Base-by-base conservation (phyloP, 352 stramenopile species). In the Peronospora belbahrii region DNA sequence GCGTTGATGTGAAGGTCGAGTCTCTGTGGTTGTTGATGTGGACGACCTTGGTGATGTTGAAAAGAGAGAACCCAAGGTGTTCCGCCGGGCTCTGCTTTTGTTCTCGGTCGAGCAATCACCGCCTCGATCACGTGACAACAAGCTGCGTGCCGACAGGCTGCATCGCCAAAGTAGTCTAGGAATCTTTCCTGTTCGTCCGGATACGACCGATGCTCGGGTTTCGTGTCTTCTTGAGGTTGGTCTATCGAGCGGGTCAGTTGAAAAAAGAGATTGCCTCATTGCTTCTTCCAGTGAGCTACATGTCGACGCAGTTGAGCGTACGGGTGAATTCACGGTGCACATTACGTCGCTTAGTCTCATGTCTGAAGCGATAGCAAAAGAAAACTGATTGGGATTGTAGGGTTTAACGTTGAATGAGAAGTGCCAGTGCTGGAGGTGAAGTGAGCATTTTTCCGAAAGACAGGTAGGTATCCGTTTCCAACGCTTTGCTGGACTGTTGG, bases 291-390 rank as follows among this genome's bases (percentile, higher is more conserved):
- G 13, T 6, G 59, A 67, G 33, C 59, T 64, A 27, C 49, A 60
- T 1, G 59, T 67, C 2, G 59, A 67, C 6, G 40, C 53, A n/a
- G 59, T 67, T 10, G 59, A 67, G 6, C 53, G 59, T 43, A 64
- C 49, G 34, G 48, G 59, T 11, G 53, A 54, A 15, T 39, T 52
- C 15, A 46, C 49, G 20, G 17, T 32, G 18, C 53, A 67, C 22
- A 20, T 15, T 20, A 30, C 53, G 53, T 67, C 53, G 31, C 59
- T 67, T 8, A 54, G 24, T 48, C 58, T 55, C 58, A 67, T 67
- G 11, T 6, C 27, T 0, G 13, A 35, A 45, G 18, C 17, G 35
- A 49, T 37, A 52, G 19, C 36, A 20, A 39, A 24, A 37, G 23
- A 47, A 4, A 20, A 36, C 13, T 11, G 23, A 27, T 24, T 38